phyloP scores from a whole-genome alignment of 2,329 filamentous ascomycete genomes.

The Sphaerulina populicola region DNA sequence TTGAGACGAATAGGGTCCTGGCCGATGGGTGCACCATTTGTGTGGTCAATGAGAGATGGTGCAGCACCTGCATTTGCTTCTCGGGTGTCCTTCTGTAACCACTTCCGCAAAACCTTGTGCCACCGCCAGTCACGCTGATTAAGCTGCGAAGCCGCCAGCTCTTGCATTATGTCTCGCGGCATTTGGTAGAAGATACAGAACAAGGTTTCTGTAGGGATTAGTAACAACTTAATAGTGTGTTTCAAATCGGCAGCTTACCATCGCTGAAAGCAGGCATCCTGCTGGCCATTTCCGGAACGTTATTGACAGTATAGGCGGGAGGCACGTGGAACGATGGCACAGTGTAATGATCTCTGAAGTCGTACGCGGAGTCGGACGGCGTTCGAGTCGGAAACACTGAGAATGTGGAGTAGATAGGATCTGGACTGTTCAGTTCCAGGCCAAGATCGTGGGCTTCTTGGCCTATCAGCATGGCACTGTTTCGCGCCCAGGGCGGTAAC shows the following conservation, averaged over 20 bases:
- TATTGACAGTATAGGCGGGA: slow-evolving; percentile 56
- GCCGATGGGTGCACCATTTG: slow-evolving; percentile 23
- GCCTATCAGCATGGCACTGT: slow-evolving; percentile 46
- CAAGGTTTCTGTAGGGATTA: slow-evolving; percentile 50
- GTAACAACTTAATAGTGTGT: not conserved
- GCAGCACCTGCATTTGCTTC: slow-evolving; percentile 27
- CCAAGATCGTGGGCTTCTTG: slow-evolving; percentile 57
- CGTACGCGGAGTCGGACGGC: slow-evolving; percentile 32
- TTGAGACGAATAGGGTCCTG: slow-evolving; percentile 38
- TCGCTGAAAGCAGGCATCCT: slow-evolving; percentile 32
- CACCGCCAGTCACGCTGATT: slow-evolving; percentile 47
- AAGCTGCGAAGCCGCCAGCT: slow-evolving; percentile 56
- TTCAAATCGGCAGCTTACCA: slow-evolving; percentile 18
- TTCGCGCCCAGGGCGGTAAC: slow-evolving; percentile 25
- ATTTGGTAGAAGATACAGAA: slow-evolving; percentile 64
- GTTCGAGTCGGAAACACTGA: slow-evolving; percentile 51
- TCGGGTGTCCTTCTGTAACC: slow-evolving; percentile 48
- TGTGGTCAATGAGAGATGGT: slow-evolving; percentile 27
- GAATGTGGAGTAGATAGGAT: slow-evolving; percentile 55
- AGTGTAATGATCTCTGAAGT: slow-evolving; percentile 41
- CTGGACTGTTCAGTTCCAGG: slow-evolving; percentile 49
- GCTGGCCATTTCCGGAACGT: slow-evolving; percentile 52
- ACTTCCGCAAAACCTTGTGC: slow-evolving; percentile 47
- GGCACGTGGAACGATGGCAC: slow-evolving; percentile 58
- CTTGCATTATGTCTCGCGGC: slow-evolving; percentile 57